Conservation (phyloP, 169 alveolate species). For the Eimeria tenella region DNA sequence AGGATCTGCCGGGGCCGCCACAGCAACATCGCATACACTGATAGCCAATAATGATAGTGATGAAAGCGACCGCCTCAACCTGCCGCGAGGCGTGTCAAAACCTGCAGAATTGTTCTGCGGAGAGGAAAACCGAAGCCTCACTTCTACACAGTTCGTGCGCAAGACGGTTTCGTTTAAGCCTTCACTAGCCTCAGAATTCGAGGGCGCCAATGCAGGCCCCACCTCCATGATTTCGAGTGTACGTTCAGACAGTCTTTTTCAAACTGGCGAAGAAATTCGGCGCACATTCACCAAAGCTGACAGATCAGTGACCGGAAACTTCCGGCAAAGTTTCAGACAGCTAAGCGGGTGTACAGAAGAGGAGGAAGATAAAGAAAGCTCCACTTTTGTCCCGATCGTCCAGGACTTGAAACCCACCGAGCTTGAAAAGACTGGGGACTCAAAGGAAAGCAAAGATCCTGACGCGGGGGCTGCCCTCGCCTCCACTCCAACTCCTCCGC, state of each 20-base stretch:
- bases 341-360: neutral
- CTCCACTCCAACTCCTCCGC: too few species aligned
- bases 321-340: neutral
- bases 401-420: too few species aligned
- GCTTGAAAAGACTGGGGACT: too few species aligned
- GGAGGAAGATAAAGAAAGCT: neutral
- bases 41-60: too few species aligned
- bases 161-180: neutral
- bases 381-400: too few species aligned
- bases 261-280: too few species aligned
- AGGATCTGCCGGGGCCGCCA: too few species aligned
- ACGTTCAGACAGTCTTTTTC: conserved; percentile 15
- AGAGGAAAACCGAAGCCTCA: conserved; percentile 4
- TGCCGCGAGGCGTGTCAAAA: neutral
- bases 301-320: neutral
- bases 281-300: too few species aligned
- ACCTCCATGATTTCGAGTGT: neutral
- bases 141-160: neutral
- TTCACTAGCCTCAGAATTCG: neutral
- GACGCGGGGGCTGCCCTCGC: too few species aligned
- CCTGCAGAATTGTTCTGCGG: neutral
- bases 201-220: neutral
- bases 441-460: too few species aligned
- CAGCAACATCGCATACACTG: too few species aligned
- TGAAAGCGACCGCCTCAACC: neutral